Percentiles rank a stretch among this genome's conserved stretches.
These are phyloP conservation scores for Pouteria campechiana DNA, from an alignment of 179 eudicot species.

Conservation along the genomic window DNA sequence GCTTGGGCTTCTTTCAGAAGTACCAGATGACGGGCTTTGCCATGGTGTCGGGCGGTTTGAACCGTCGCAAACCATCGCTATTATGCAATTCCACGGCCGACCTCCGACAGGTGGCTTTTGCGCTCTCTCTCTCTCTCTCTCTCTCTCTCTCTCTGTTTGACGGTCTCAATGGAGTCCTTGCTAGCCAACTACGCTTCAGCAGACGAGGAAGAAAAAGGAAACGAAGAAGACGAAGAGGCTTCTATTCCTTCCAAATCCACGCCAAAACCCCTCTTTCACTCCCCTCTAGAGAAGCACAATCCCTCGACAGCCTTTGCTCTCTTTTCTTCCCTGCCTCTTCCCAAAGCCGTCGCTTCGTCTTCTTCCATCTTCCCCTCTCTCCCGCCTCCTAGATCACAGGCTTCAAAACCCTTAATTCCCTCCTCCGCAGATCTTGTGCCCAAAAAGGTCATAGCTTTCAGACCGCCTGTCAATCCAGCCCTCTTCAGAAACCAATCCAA, in stretches of 20 bases:
- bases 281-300: slow-evolving; percentile 7
- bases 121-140: not conserved
- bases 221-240: not conserved
- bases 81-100: no score
- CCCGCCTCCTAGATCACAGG: slow-evolving; percentile 16
- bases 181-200: slow-evolving; percentile 63
- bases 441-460: slow-evolving; percentile 55
- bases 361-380: slow-evolving; percentile 13
- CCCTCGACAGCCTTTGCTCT: slow-evolving; percentile 11
- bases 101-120: no score
- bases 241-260: not conserved
- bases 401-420: slow-evolving; percentile 7
- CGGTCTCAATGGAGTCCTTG: slow-evolving; percentile 54
- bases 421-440: slow-evolving; percentile 11
- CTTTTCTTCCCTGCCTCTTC: slow-evolving; percentile 33
- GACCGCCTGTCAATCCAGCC: slow-evolving; percentile 35
- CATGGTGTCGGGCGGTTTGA: no score
- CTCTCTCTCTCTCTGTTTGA: not conserved
- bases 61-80: no score
- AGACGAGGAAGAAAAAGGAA: slow-evolving; percentile 38
- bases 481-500: slow-evolving; percentile 1
- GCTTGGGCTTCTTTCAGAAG: no score
- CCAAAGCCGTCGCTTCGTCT: slow-evolving; percentile 22
- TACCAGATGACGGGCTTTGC: no score
- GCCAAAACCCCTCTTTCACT: slow-evolving; percentile 1